Evolutionary conservation across 257 asterid species (phyloP), one percentile per base, ranked within the genome.

Genomic region (Solanum ahanhuiri): DNA sequence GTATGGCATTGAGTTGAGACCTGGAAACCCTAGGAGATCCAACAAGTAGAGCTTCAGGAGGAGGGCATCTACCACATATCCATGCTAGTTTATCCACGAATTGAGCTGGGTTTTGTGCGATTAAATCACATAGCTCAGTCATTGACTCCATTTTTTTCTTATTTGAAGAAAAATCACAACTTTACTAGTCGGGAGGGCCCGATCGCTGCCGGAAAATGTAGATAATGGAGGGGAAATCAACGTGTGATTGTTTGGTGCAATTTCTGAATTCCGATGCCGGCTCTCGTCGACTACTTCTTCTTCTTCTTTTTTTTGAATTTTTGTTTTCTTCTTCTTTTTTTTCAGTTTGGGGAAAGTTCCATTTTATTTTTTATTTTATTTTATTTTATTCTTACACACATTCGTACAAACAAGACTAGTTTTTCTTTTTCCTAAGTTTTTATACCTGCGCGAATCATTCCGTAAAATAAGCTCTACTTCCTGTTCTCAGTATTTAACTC

Each of bases 1-100:
- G 96, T 75, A 93, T 87, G 51, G 95, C 98, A 89, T 95, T 93
- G 86, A 97, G 96, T 90, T 95, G 99, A 54, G 97, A 92, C 93
- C 96, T 91, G 48, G 98, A 91, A 85, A 97, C 93, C 89, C 93
- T 91, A 28, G 98, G 95, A 90, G 98, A 94, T 94, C 96, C 97
- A 58, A 84, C 77, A 15, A 95, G 89, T 54, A 95, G 88, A 31
- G 88, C 85, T 91, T 96, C 97, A 58, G 94, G 89, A 88, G 96
- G 90, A 87, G 98, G 99, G 81, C 99, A 97, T 58, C 99, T 94
- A 89, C 93, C 91, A 91, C 98, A 97, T 87, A 97, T 93, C 98
- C 98, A 94, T 30, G 90, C 90, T 76, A 97, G 89, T 87, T 97
- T 95, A 8, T 93, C 94, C 2, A 88, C 79, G 87, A 94, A 97